phyloP scores from a whole-genome alignment of 2,329 filamentous ascomycete species.

The Talaromyces sp. region DNA sequence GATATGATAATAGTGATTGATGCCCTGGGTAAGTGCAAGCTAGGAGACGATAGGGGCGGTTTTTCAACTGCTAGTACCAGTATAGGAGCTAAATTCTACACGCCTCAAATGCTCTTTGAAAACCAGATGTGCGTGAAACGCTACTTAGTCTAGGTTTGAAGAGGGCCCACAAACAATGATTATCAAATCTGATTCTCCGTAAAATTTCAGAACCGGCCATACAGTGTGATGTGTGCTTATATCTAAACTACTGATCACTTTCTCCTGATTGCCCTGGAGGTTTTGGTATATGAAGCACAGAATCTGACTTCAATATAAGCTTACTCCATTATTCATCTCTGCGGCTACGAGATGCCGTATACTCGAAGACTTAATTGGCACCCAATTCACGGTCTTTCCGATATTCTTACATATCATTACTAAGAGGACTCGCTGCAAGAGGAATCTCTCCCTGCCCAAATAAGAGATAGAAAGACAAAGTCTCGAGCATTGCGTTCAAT shows the following conservation, averaged over 20 bases:
- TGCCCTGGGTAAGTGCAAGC: constrained; percentile 25
- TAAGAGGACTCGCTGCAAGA: constrained; percentile 12
- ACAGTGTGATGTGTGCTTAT: constrained; percentile 14
- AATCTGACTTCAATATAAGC: constrained; percentile 21
- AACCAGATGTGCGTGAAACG: constrained; percentile 22
- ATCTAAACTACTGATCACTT: constrained; percentile 10
- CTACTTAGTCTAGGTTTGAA: constrained; percentile 17
- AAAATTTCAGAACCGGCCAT: constrained; percentile 12
- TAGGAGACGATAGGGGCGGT: constrained; percentile 19
- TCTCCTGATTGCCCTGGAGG: constrained; percentile 18
- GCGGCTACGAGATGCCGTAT: constrained; percentile 18
- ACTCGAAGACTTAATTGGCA: constrained; percentile 13
- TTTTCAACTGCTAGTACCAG: constrained; percentile 15
- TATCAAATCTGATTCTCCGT: constrained; percentile 19
- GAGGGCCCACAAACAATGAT: background rate
- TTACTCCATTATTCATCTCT: constrained; percentile 16
- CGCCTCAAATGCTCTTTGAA: constrained; percentile 23
- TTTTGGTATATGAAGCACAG: constrained; percentile 16
- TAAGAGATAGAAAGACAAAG: background rate
- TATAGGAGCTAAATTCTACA: constrained; percentile 9
- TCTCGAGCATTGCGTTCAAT: background rate
- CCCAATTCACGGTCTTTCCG: constrained; percentile 9
- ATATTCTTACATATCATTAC: constrained; percentile 10
- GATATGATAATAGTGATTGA: constrained; percentile 21
- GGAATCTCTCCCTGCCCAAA: background rate